Evolutionary conservation across 768 basidiomycete species (phyloP), one percentile per base, ranked within the genome.

Genomic region (Cystofilobasidium capitatum): DNA sequence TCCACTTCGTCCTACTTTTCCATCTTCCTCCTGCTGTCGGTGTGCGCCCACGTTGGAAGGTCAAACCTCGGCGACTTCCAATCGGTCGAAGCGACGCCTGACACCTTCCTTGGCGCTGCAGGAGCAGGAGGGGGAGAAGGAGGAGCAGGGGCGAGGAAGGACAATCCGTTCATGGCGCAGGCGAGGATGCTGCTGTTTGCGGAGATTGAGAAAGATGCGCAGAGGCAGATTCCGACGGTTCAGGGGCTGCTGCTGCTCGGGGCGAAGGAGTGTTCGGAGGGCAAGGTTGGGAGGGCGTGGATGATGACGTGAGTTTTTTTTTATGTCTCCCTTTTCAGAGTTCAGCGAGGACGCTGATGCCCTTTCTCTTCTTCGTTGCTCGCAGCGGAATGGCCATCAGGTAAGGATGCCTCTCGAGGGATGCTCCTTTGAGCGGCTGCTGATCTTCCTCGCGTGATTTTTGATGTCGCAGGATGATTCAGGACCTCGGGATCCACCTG

Each of bases 401-500:
- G 47, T 49, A 12, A 12, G 42, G 10, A 10, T 44, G 42, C 42
- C 42, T 44, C 42, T 22, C 22, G 8, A 49, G 47, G 20, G 6
- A 49, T 49, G 47, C 9, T 49, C 20, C 47, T 24, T 6, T 22
- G 20, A 22, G 8, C 22, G 47, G 42, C 10, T 44, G 20, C 9
- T 49, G 47, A 49, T 49, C 26, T 49, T 7, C 20, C 47, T 24
- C 8, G 22, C 31, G 51, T 55, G 51, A 55, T 17, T 55, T 40
- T 17, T 20, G 16, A 8, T 6, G 12, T 26, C 59, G 39, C 37
- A 36, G 59, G 17, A 60, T 60, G 59, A 14, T 60, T 17, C 59
- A 60, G 37, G 59, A 60, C 26, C 59, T 60, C 13, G 59, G 59
- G 4, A 60, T 60, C 39, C 59, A 60, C 37, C 59, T 60, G 10